phyloP scores from a whole-genome alignment of 306 rosid species.

The Betula pendula region DNA sequence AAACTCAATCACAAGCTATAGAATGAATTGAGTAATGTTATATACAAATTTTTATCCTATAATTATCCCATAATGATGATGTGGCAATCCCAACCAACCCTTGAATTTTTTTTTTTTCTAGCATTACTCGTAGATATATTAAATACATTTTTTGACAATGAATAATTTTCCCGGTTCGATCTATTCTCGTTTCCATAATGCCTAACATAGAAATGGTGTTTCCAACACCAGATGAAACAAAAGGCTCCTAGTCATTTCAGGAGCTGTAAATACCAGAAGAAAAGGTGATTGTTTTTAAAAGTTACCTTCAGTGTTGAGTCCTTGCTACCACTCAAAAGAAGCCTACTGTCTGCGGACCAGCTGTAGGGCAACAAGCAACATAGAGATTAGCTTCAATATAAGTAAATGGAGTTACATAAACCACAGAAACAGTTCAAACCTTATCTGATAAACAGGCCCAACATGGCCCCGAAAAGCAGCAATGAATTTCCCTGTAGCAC shows the following conservation, averaged over 20 bases:
- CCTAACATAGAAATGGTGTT: constrained; percentile 10
- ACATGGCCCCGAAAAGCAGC: constrained; percentile 90
- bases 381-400: constrained; percentile 26
- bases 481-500: constrained; percentile 77
- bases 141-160: not conserved
- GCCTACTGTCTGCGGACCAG: constrained; percentile 99
- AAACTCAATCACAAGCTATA: not conserved
- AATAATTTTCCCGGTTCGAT: not conserved
- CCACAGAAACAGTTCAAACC: constrained; percentile 40
- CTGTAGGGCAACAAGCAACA: constrained; percentile 43
- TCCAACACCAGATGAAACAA: constrained; percentile 4
- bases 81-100: too few species aligned
- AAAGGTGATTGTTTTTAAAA: not conserved
- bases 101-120: too few species aligned
- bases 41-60: not conserved
- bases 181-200: not conserved
- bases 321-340: constrained; percentile 87
- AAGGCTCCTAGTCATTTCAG: constrained; percentile 1
- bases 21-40: not conserved
- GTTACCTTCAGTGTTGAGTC: constrained; percentile 91
- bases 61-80: not conserved
- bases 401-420: constrained; percentile 4
- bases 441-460: constrained; percentile 92
- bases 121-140: too few species aligned
- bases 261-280: not conserved